phyloP scores from a whole-genome alignment of 2,329 filamentous ascomycete species.

The Cylindrodendrum hubeiense region DNA sequence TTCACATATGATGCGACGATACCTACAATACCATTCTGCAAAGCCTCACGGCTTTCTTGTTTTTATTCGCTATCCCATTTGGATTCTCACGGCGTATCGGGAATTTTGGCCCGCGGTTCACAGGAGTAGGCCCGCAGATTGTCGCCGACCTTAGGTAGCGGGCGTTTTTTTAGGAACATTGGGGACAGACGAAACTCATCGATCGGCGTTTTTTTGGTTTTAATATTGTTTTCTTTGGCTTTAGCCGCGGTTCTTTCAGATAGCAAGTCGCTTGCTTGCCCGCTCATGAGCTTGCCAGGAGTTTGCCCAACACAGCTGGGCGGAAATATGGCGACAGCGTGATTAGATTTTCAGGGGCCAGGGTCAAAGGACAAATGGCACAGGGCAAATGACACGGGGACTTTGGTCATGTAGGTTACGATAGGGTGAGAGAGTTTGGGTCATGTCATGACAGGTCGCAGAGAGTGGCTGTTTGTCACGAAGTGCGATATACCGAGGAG shows the following conservation, averaged over 20 bases:
- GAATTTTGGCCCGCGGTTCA: slow-evolving; percentile 40
- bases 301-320: slow-evolving; percentile 14
- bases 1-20: slow-evolving; percentile 34
- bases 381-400: not conserved
- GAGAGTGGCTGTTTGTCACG: slow-evolving; percentile 12
- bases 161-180: slow-evolving; percentile 40
- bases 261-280: slow-evolving; percentile 5
- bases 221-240: slow-evolving; percentile 12
- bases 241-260: slow-evolving; percentile 7
- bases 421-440: slow-evolving; percentile 7
- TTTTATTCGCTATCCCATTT: slow-evolving; percentile 37
- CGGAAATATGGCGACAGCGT: slow-evolving; percentile 11
- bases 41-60: slow-evolving; percentile 36
- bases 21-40: slow-evolving; percentile 36
- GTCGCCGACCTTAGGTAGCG: slow-evolving; percentile 40
- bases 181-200: slow-evolving; percentile 37
- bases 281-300: slow-evolving; percentile 15
- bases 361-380: not conserved
- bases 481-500: slow-evolving; percentile 8
- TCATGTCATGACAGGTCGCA: not conserved
- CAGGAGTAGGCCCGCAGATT: slow-evolving; percentile 43
- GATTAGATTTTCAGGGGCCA: slow-evolving; percentile 10
- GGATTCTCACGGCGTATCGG: slow-evolving; percentile 37
- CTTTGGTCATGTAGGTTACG: slow-evolving; percentile 14
- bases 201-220: slow-evolving; percentile 38